These are phyloP conservation scores for Sporothrix luriei DNA, from an alignment of 2,329 filamentous ascomycete species.

Conservation along the genomic window DNA sequence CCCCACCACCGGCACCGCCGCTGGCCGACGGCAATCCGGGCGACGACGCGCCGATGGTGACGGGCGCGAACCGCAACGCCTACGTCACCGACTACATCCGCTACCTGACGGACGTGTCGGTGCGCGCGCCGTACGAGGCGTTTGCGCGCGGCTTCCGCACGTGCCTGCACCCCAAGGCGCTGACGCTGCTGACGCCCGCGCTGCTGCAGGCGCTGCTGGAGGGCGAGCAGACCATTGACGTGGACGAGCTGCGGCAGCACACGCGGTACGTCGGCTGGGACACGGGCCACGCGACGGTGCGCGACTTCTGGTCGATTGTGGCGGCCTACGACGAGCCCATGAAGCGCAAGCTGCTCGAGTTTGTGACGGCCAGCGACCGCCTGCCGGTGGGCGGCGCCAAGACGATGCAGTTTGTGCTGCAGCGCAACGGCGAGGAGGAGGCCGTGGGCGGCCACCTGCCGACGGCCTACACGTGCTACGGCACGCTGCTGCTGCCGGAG, in stretches of 20 bases:
- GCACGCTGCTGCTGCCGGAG: slow-evolving; percentile 80
- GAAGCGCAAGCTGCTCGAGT: slow-evolving; percentile 79
- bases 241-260: slow-evolving; percentile 69
- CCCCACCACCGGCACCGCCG: neutral
- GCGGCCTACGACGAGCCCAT: slow-evolving; percentile 66
- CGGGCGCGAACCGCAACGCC: slow-evolving; percentile 72
- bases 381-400: slow-evolving; percentile 84
- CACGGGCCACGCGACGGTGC: slow-evolving; percentile 67
- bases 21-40: slow-evolving; percentile 21
- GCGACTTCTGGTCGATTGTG: slow-evolving; percentile 83
- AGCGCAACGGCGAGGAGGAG: slow-evolving; percentile 70
- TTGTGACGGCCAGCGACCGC: slow-evolving; percentile 90
- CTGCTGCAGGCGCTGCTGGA: slow-evolving; percentile 79
- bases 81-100: slow-evolving; percentile 84
- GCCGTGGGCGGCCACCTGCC: slow-evolving; percentile 64
- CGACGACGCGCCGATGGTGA: slow-evolving; percentile 66
- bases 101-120: slow-evolving; percentile 77
- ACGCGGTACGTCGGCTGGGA: slow-evolving; percentile 83
- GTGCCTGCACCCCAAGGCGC: slow-evolving; percentile 70
- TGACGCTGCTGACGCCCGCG: slow-evolving; percentile 70
- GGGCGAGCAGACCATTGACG: slow-evolving; percentile 78
- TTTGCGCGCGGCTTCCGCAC: slow-evolving; percentile 80
- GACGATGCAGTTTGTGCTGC: slow-evolving; percentile 80
- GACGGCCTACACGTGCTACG: slow-evolving; percentile 91
- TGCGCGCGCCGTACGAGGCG: slow-evolving; percentile 75